Conservation (phyloP, 108 stramenopile genomes). For the Nitzschia sp. region DNA sequence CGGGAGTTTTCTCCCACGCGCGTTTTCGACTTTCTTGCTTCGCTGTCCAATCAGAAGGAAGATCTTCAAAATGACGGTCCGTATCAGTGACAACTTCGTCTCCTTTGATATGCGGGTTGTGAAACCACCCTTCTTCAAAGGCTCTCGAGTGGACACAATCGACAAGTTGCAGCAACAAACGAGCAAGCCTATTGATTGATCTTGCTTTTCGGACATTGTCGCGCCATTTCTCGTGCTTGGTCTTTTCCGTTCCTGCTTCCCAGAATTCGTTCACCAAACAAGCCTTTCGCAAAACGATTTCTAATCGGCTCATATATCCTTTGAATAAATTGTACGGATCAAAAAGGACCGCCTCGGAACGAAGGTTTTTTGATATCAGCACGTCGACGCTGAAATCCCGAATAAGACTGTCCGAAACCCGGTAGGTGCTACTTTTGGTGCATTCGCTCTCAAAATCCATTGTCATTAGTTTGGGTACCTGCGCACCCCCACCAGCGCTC, state of each 20-base stretch:
- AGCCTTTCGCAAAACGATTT: conserved; percentile 38
- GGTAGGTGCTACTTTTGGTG: neutral
- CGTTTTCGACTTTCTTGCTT: conserved; percentile 24
- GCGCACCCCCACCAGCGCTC: conserved; percentile 6
- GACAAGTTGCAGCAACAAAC: conserved; percentile 53
- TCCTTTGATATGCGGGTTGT: conserved; percentile 30
- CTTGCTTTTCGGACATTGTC: conserved; percentile 38
- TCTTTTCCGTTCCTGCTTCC: conserved; percentile 36
- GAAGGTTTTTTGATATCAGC: conserved; percentile 19
- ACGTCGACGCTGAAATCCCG: conserved; percentile 29
- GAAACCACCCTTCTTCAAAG: conserved; percentile 60
- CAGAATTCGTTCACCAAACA: conserved; percentile 59
- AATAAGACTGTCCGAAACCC: conserved; percentile 25
- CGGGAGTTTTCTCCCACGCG: conserved; percentile 36
- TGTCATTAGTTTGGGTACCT: conserved; percentile 11
- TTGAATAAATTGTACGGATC: conserved; percentile 54
- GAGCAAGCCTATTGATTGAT: conserved; percentile 44
- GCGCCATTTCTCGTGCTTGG: conserved; percentile 39
- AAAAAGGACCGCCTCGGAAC: conserved; percentile 14
- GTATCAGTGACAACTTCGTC: neutral
- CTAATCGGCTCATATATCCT: conserved; percentile 54
- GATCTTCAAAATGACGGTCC: conserved; percentile 18
- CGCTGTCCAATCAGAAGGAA: conserved; percentile 32
- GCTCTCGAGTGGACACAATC: conserved; percentile 57
- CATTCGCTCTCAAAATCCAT: conserved; percentile 37